A percentile compares a stretch with the other conserved stretches of the same genome.
Conservation (phyloP, 1,284 basidiomycete species). For the Xanthoconium separans region DNA sequence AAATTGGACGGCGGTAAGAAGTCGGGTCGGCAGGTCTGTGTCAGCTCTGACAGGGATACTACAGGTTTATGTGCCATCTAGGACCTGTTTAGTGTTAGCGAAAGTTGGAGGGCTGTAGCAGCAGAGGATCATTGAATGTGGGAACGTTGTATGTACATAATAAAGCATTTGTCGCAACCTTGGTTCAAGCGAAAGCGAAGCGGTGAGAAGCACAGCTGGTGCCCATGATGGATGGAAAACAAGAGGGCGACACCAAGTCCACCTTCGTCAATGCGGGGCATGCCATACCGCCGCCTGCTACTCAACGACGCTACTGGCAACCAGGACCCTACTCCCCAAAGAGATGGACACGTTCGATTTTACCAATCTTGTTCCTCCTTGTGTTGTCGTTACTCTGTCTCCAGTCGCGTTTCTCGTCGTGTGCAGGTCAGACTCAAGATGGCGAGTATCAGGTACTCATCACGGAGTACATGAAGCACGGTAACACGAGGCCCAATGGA, state of each 20-base stretch:
- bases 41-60: constrained; percentile 10
- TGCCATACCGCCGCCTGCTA: constrained; percentile 18
- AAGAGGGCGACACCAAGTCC: constrained; percentile 3
- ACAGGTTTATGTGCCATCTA: constrained; percentile 78
- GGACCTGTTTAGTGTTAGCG: constrained; percentile 73
- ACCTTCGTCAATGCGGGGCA: not conserved
- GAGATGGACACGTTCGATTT: constrained; percentile 13
- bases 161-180: too few species aligned
- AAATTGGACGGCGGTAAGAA: constrained; percentile 81
- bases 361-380: constrained; percentile 12
- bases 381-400: constrained; percentile 16
- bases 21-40: not conserved
- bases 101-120: constrained; percentile 28
- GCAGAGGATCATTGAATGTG: too few species aligned
- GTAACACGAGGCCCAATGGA: constrained; percentile 11
- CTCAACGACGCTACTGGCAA: constrained; percentile 7
- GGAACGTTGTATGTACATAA: too few species aligned
- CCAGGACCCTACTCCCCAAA: constrained; percentile 1
- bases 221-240: constrained; percentile 23
- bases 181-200: too few species aligned
- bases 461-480: constrained; percentile 20
- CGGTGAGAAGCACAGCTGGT: too few species aligned
- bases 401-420: not conserved
- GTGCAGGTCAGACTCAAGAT: constrained; percentile 6
- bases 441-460: constrained; percentile 16